A percentile compares a stretch with the other conserved stretches of the same genome.
These are phyloP conservation scores for Cladophialophora exuberans DNA, from an alignment of 2,329 filamentous ascomycete genomes.

Conservation along the genomic window DNA sequence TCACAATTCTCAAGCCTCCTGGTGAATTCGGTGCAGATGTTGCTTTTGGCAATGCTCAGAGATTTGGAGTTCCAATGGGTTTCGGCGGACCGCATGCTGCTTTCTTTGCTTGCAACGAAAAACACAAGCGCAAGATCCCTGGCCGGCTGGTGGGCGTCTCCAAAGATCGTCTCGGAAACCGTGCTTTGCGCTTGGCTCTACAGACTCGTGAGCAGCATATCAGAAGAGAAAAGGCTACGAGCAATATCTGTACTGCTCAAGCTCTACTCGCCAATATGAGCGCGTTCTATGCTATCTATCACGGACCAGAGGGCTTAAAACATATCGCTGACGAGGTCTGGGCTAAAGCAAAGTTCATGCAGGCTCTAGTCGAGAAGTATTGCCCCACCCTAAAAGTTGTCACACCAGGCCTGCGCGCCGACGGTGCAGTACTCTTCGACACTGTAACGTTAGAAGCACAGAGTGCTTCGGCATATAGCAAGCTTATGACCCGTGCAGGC, in stretches of 20 bases:
- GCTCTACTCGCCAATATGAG: constrained; percentile 94
- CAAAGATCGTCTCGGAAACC: constrained; percentile 82
- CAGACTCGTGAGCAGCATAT: constrained; percentile 98
- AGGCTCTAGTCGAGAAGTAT: constrained; percentile 63
- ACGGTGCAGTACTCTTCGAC: constrained; percentile 71
- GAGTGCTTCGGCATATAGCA: constrained; percentile 50
- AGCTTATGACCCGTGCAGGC: constrained; percentile 55
- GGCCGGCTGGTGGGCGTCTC: constrained; percentile 88
- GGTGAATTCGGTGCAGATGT: constrained; percentile 96
- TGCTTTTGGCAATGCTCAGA: constrained; percentile 88
- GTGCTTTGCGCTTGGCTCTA: constrained; percentile 79
- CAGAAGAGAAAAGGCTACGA: constrained; percentile 92
- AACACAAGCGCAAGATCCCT: constrained; percentile 92
- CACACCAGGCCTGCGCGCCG: constrained; percentile 58
- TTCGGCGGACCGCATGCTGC: constrained; percentile 95
- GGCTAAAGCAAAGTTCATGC: constrained; percentile 70
- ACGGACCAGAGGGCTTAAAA: constrained; percentile 81
- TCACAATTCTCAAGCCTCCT: constrained; percentile 85
- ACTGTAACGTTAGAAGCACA: constrained; percentile 68
- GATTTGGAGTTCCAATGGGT: constrained; percentile 88
- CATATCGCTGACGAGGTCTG: constrained; percentile 80
- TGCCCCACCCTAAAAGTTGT: constrained; percentile 63
- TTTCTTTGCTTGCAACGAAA: constrained; percentile 90
- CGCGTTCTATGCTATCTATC: constrained; percentile 91
- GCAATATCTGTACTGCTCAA: constrained; percentile 96